A percentile compares a stretch with the other conserved stretches of the same genome.
Evolutionary conservation across 83 land plant genomes (phyloP).

Genomic region (Diphasiastrum complanatum): DNA sequence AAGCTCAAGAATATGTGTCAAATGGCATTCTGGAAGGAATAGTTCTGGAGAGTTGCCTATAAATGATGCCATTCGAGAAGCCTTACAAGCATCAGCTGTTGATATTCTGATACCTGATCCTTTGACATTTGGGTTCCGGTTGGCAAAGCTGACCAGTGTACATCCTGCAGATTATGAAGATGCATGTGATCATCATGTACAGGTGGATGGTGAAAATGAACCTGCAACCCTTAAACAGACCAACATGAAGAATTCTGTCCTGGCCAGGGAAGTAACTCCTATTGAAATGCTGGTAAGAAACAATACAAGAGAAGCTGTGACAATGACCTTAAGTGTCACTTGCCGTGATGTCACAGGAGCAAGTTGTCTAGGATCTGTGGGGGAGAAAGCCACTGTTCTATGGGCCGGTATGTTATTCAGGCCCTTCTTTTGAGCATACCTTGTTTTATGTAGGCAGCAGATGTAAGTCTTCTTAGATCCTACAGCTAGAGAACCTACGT

Average conservation of each 20-base stretch:
- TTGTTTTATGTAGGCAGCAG: no score
- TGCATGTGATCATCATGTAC: conserved; percentile 9
- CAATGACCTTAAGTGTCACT: conserved; percentile 59
- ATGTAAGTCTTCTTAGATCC: no score
- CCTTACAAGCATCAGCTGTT: conserved; percentile 70
- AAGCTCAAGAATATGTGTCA: conserved; percentile 75
- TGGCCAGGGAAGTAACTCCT: conserved; percentile 64
- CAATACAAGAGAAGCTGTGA: conserved; percentile 71
- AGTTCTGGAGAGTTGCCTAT: conserved; percentile 81
- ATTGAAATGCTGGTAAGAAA: conserved; percentile 85
- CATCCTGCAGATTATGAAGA: conserved; percentile 2
- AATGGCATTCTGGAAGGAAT: conserved; percentile 91
- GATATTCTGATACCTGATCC: conserved; percentile 91
- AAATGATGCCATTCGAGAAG: conserved; percentile 85
- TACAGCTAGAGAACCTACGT: no score
- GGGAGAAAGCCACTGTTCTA: conserved; percentile 63
- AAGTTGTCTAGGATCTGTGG: conserved; percentile 56
- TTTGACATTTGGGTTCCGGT: conserved; percentile 85
- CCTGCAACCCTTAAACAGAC: conserved; percentile 6
- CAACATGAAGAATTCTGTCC: conserved; percentile 40
- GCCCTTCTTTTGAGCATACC: no score
- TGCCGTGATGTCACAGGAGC: conserved; percentile 91
- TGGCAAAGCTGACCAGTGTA: conserved; percentile 21
- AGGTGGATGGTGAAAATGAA: conserved; percentile 10
- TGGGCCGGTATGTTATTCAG: conserved; percentile 78